Percentiles rank a stretch among this genome's conserved stretches.
Conservation (phyloP, 2,329 filamentous ascomycete genomes). For the Neonectria faginata region DNA sequence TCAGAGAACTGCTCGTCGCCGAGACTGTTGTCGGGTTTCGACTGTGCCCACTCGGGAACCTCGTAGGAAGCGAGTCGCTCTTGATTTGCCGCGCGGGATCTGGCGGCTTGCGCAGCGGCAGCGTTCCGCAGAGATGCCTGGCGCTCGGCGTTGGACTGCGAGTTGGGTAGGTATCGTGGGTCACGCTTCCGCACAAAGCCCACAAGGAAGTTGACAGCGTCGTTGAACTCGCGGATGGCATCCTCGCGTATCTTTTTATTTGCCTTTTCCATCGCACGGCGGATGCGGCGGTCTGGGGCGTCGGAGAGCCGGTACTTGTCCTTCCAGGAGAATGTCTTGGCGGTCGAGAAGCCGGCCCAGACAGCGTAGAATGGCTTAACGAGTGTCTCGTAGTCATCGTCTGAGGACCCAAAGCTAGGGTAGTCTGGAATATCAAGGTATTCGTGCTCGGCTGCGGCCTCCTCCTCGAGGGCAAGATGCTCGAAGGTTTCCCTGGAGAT, state of each 20-base stretch:
- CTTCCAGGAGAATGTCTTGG: constrained; percentile 89
- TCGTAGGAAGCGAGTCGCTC: constrained; percentile 75
- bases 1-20: constrained; percentile 71
- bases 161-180: constrained; percentile 82
- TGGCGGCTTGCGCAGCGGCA: constrained; percentile 84
- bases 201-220: constrained; percentile 87
- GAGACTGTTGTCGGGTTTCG: constrained; percentile 62
- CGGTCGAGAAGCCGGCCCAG: constrained; percentile 86
- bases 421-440: constrained; percentile 72
- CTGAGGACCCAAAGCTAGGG: constrained; percentile 83
- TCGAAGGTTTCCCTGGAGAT: constrained; percentile 82
- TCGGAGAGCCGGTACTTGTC: constrained; percentile 86
- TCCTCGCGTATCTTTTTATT: constrained; percentile 88
- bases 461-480: constrained; percentile 83
- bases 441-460: constrained; percentile 77
- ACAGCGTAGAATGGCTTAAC: constrained; percentile 83
- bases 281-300: constrained; percentile 84
- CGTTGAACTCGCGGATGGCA: constrained; percentile 88
- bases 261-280: constrained; percentile 93
- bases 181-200: constrained; percentile 92
- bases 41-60: constrained; percentile 80
- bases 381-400: constrained; percentile 79
- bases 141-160: constrained; percentile 82
- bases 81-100: constrained; percentile 83
- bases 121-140: constrained; percentile 82